phyloP scores from a whole-genome alignment of 371 early-diverging fungal genomes.

The Entomophthora muscae region DNA sequence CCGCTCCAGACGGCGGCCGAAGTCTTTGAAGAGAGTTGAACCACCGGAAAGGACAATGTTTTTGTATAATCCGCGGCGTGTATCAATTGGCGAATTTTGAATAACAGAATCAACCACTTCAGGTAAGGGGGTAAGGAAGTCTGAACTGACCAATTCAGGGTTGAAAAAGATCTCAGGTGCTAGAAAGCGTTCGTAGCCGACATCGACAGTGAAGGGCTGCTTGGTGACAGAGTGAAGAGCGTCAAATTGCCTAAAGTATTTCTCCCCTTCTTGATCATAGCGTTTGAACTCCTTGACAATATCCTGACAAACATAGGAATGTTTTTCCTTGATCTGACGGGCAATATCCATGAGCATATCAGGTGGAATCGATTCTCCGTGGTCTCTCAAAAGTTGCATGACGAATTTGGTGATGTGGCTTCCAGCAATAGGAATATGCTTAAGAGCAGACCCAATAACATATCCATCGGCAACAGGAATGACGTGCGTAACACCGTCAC shows the following conservation, averaged over 20 bases:
- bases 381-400: constrained; percentile 88
- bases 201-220: constrained; percentile 78
- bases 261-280: constrained; percentile 75
- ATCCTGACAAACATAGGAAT: constrained; percentile 90
- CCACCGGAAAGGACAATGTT: constrained; percentile 97
- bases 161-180: constrained; percentile 98
- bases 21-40: constrained; percentile 95
- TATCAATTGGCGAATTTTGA: constrained; percentile 92
- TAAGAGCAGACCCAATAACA: constrained; percentile 91
- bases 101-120: constrained; percentile 90
- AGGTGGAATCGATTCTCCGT: constrained; percentile 81
- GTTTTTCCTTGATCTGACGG: constrained; percentile 86
- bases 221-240: constrained; percentile 73
- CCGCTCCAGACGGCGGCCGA: constrained; percentile 83
- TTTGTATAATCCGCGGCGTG: constrained; percentile 89
- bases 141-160: constrained; percentile 92
- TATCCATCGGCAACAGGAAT: constrained; percentile 97
- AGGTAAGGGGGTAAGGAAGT: constrained; percentile 88
- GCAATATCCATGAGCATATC: constrained; percentile 90
- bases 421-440: constrained; percentile 96
- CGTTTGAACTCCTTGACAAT: constrained; percentile 92
- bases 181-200: constrained; percentile 94
- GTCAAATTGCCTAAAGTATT: constrained; percentile 71
- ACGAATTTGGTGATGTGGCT: constrained; percentile 93
- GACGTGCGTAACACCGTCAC: constrained; percentile 97